These are phyloP conservation scores for Calamus simplicifolius DNA, from an alignment of 176 grass and related monocot genomes.

Conservation along the genomic window DNA sequence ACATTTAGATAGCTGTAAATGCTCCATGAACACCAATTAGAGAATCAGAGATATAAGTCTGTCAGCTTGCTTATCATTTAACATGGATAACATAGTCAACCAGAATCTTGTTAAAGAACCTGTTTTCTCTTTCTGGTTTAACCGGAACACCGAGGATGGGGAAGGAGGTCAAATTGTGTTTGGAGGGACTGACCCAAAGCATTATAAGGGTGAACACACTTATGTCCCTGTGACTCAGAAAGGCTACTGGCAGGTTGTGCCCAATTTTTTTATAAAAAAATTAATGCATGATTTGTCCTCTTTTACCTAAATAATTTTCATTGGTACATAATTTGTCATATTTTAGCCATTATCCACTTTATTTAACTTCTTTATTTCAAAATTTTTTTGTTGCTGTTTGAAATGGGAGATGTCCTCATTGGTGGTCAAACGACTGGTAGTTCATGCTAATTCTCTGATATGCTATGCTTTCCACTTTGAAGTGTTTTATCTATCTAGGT, in stretches of 20 bases:
- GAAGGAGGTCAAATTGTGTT: constrained; percentile 94
- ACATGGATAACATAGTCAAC: constrained; percentile 80
- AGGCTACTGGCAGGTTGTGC: constrained; percentile 72
- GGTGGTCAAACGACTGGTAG: constrained; percentile 24
- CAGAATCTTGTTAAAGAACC: constrained; percentile 50
- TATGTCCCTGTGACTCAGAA: constrained; percentile 80
- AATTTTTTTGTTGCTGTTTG: constrained; percentile 20
- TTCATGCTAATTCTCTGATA: not conserved
- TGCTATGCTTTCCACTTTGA: not conserved
- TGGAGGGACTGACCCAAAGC: constrained; percentile 54
- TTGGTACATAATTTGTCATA: too few relatives aligned
- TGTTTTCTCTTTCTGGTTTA: constrained; percentile 94
- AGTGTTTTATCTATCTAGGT: not conserved
- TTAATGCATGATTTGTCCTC: not conserved
- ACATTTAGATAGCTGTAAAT: too few relatives aligned
- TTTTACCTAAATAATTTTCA: too few relatives aligned
- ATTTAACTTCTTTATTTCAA: not conserved
- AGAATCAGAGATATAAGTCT: too few relatives aligned
- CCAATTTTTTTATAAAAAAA: not conserved
- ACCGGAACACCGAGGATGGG: constrained; percentile 54
- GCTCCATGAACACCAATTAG: too few relatives aligned
- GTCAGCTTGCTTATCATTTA: not conserved
- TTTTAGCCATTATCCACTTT: too few relatives aligned
- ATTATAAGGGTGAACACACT: constrained; percentile 65
- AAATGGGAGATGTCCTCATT: constrained; percentile 31